A percentile compares a stretch with the other conserved stretches of the same genome.
These are phyloP conservation scores for Golubevia sp. DNA, from an alignment of 1,284 basidiomycete species.

Conservation along the genomic window DNA sequence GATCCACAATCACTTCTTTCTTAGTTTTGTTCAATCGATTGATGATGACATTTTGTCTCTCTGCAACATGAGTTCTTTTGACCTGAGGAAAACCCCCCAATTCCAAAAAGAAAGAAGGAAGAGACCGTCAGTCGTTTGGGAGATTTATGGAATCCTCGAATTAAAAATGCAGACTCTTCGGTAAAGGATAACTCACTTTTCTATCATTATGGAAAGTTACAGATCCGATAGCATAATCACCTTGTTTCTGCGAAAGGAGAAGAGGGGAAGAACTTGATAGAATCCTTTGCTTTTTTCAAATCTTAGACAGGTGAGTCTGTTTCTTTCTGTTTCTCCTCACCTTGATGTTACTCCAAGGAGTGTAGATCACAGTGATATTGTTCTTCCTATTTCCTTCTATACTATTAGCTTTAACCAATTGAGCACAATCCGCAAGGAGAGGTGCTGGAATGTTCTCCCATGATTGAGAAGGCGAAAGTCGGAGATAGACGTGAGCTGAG, in stretches of 20 bases:
- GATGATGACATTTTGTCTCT: conserved; percentile 85
- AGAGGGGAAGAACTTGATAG: neutral
- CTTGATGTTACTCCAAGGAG: conserved; percentile 67
- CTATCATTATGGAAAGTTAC: conserved; percentile 93
- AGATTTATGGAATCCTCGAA: neutral
- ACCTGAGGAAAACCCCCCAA: neutral
- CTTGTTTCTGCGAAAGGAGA: neutral
- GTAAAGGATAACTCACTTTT: conserved; percentile 65
- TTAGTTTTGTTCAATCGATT: conserved; percentile 97
- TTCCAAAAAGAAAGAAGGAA: neutral
- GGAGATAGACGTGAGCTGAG: conserved; percentile 41
- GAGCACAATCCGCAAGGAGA: conserved; percentile 64
- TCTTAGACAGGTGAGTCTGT: too few species aligned
- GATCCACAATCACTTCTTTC: conserved; percentile 71
- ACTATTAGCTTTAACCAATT: conserved; percentile 95
- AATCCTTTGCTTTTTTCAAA: too few species aligned
- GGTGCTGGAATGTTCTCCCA: neutral
- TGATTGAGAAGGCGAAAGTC: neutral
- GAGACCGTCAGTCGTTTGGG: too few species aligned
- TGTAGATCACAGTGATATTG: conserved; percentile 90
- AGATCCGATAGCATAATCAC: conserved; percentile 74
- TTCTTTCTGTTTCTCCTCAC: too few species aligned
- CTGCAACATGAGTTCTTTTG: conserved; percentile 72
- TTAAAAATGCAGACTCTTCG: neutral
- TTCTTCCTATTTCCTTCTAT: conserved; percentile 99